Base-by-base conservation (phyloP, 2,329 filamentous ascomycete species). In the Curvularia hawaiiensis region DNA sequence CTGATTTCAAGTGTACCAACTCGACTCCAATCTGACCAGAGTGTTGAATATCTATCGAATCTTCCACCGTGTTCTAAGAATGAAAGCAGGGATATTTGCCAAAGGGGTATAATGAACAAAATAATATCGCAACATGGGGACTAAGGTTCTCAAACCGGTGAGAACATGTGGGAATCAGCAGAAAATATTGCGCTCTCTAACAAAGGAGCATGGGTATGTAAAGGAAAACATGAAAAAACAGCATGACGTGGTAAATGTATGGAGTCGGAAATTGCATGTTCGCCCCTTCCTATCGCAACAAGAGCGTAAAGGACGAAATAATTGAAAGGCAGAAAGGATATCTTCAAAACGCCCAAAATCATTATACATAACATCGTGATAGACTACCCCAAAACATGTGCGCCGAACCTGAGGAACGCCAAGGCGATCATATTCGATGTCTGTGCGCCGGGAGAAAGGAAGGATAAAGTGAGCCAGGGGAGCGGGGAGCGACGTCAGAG, bases 301-400 rank as follows among this genome's bases (percentile, higher is more conserved):
- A 35, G 51, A 58, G 51, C 52, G 61, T 58, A 54, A 28, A 53
- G n/a, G 28, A 43, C 59, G 52, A 62, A 55, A 51, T 33, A 54
- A 45, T 53, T 12, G 43, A 39, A 45, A 31, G 48, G 39, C 46
- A 16, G 39, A 51, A 40, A 52, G 55, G 57, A 45, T 63, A 60
- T 58, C 43, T 60, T 60, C 41, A 48, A 51, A 66, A 62, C 58
- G 53, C 63, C 26, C 60, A 52, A 61, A 60, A 62, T 51, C 44
- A 48, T 55, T 54, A 61, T 48, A 61, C 54, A 59, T 65, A 58
- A 64, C 55, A 61, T 49, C 59, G 54, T 54, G 59, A 54, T 55
- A 60, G 54, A 57, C 33, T 45, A 53, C 48, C 54, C 44, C 53
- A 60, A 40, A 41, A 52, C 20, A 35, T 54, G 30, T 31, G 48